Conservation (phyloP, 306 rosid genomes). For the Vigna reflexopilosa region DNA sequence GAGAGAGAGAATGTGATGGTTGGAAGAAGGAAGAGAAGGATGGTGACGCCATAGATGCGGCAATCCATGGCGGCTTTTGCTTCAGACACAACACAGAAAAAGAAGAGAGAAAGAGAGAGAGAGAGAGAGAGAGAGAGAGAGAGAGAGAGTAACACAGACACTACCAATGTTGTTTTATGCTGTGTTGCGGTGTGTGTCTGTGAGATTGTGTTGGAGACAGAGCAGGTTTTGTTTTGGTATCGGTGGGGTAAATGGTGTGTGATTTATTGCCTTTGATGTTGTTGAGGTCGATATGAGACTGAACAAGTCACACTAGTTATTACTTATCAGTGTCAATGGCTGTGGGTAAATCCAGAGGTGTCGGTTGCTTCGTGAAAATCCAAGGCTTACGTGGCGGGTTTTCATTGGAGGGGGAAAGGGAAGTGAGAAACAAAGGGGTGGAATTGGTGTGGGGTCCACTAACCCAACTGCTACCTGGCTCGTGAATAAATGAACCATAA, state of each 20-base stretch:
- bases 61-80: conserved; percentile 64
- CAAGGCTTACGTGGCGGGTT: conserved; percentile 32
- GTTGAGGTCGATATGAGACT: not conserved
- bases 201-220: not conserved
- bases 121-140: not conserved
- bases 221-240: not conserved
- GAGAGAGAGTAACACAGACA: not conserved
- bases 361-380: conserved; percentile 47
- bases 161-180: not conserved
- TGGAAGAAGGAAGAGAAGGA: conserved; percentile 32
- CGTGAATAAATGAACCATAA: conserved; percentile 5
- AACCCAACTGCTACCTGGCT: conserved; percentile 43
- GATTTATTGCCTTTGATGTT: conserved; percentile 10
- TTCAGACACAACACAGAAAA: conserved; percentile 33
- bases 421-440: not conserved
- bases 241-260: conserved; percentile 13
- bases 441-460: conserved; percentile 36
- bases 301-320: not conserved
- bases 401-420: not conserved
- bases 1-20: conserved; percentile 43
- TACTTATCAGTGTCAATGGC: not conserved
- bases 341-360: conserved; percentile 38
- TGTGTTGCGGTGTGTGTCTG: not conserved
- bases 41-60: conserved; percentile 48
- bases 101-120: not conserved